phyloP scores from a whole-genome alignment of 2,329 filamentous ascomycete species.

The Cyphellophora europaea region DNA sequence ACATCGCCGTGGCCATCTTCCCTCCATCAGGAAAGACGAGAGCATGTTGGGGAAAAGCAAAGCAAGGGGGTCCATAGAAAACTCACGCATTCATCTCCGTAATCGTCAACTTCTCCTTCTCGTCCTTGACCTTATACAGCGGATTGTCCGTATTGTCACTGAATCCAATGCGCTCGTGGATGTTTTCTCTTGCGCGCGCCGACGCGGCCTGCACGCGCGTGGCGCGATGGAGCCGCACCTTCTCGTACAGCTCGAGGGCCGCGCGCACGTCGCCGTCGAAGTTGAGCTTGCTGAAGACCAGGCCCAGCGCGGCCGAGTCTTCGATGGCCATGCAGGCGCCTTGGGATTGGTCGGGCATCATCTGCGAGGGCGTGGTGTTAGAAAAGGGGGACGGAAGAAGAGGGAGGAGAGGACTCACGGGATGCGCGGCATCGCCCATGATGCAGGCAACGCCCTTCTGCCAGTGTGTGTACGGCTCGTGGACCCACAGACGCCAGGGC shows the following conservation, averaged over 20 bases:
- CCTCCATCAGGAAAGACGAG: background rate
- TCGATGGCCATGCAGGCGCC: slow-evolving; percentile 62
- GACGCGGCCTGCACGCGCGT: slow-evolving; percentile 41
- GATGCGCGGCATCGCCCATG: slow-evolving; percentile 58
- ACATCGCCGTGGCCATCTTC: no score
- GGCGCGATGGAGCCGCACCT: slow-evolving; percentile 21
- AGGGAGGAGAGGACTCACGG: slow-evolving; percentile 29
- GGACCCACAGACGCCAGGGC: slow-evolving; percentile 58
- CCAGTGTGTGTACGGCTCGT: slow-evolving; percentile 53
- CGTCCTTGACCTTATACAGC: slow-evolving; percentile 54
- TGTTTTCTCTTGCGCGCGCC: slow-evolving; percentile 51
- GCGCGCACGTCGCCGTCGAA: slow-evolving; percentile 17
- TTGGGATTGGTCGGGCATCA: slow-evolving; percentile 62
- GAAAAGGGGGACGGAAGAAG: background rate
- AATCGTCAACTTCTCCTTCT: slow-evolving; percentile 54
- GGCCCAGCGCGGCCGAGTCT: slow-evolving; percentile 54
- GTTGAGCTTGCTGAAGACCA: slow-evolving; percentile 39
- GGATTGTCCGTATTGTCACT: slow-evolving; percentile 48
- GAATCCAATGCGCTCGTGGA: slow-evolving; percentile 57
- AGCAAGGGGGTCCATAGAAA: background rate
- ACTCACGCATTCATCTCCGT: slow-evolving; percentile 60
- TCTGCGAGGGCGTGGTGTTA: slow-evolving; percentile 24
- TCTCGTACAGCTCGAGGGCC: slow-evolving; percentile 21
- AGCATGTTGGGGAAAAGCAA: background rate
- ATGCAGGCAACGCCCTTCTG: slow-evolving; percentile 44